A percentile compares a stretch with the other conserved stretches of the same genome.
These are phyloP conservation scores for Athelia psychrophila DNA, from an alignment of 1,284 basidiomycete genomes.

Conservation along the genomic window DNA sequence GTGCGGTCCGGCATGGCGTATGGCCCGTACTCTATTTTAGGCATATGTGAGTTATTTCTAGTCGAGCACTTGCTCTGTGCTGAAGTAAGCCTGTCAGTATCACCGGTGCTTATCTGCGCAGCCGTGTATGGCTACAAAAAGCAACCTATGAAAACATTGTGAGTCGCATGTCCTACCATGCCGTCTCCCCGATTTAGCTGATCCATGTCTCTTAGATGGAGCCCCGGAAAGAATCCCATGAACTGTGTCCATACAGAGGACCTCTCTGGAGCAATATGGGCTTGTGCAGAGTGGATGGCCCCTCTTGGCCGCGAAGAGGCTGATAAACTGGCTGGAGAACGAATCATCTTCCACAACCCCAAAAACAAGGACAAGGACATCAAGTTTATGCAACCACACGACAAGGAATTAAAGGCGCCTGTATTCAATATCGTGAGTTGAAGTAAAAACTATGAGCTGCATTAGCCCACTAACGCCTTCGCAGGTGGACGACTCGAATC, in stretches of 20 bases:
- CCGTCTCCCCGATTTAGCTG: slow-evolving; percentile 7
- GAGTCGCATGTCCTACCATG: slow-evolving; percentile 29
- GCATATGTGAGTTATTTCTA: slow-evolving; percentile 46
- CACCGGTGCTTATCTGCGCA: slow-evolving; percentile 72
- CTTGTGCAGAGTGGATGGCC: slow-evolving; percentile 73
- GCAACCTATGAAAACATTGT: slow-evolving; percentile 87
- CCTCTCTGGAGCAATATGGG: slow-evolving; percentile 73
- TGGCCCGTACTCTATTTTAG: slow-evolving; percentile 73
- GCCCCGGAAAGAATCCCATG: slow-evolving; percentile 75
- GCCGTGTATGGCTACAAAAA: slow-evolving; percentile 82
- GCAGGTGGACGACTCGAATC: slow-evolving; percentile 79
- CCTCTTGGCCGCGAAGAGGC: slow-evolving; percentile 61
- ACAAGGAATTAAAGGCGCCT: slow-evolving; percentile 63
- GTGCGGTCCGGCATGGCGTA: slow-evolving; percentile 71
- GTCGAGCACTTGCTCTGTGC: slow-evolving; percentile 5
- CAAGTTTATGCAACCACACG: slow-evolving; percentile 55
- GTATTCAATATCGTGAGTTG: slow-evolving; percentile 76
- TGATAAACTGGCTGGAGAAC: slow-evolving; percentile 61
- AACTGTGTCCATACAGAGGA: slow-evolving; percentile 82
- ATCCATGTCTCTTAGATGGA: slow-evolving; percentile 46
- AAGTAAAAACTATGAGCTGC: slow-evolving; percentile 3
- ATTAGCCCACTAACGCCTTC: slow-evolving; percentile 1
- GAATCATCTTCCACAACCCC: slow-evolving; percentile 69
- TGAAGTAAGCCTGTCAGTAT: slow-evolving; percentile 37
- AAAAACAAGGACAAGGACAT: slow-evolving; percentile 63